A percentile compares a stretch with the other conserved stretches of the same genome.
Evolutionary conservation across 192 early-diverging fungal genomes (phyloP).

Genomic region (Coemansia sp.): DNA sequence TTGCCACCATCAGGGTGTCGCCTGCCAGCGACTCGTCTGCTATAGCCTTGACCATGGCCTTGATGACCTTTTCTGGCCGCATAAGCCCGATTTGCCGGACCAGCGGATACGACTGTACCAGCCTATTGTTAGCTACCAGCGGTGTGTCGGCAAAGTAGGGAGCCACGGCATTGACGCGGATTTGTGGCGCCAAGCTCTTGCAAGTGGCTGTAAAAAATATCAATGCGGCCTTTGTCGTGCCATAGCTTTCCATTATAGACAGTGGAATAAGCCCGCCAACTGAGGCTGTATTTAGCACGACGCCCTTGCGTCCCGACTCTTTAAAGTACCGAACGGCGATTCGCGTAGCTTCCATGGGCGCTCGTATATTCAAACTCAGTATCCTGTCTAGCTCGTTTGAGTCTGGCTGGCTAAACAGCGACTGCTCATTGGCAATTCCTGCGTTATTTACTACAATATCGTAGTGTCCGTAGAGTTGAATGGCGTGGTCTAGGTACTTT

Average conservation of each 20-base stretch:
- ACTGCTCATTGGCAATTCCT: constrained; percentile 58
- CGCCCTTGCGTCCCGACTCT: constrained; percentile 54
- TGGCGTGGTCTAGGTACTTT: constrained; percentile 46
- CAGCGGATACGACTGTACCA: constrained; percentile 34
- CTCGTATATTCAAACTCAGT: constrained; percentile 73
- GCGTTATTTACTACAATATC: constrained; percentile 69
- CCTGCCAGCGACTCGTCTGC: constrained; percentile 58
- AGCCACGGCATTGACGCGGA: constrained; percentile 69
- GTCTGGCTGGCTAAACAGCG: constrained; percentile 56
- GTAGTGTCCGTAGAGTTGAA: constrained; percentile 59
- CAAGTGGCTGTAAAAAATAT: constrained; percentile 62
- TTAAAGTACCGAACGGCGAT: constrained; percentile 68
- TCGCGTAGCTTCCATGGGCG: constrained; percentile 74
- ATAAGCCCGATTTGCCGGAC: constrained; percentile 37
- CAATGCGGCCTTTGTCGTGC: constrained; percentile 77
- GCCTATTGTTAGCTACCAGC: constrained; percentile 48
- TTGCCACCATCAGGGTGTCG: constrained; percentile 55
- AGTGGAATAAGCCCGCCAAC: constrained; percentile 66
- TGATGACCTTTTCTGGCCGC: constrained; percentile 56
- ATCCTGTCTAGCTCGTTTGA: constrained; percentile 60
- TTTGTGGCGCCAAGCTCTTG: constrained; percentile 40
- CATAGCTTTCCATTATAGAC: constrained; percentile 69
- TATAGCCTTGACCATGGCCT: constrained; percentile 62
- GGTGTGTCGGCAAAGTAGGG: constrained; percentile 64
- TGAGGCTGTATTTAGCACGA: constrained; percentile 76